A percentile compares a stretch with the other conserved stretches of the same genome.
Evolutionary conservation across 495 filamentous ascomycete species (phyloP).

Genomic region (Echria macrotheca): DNA sequence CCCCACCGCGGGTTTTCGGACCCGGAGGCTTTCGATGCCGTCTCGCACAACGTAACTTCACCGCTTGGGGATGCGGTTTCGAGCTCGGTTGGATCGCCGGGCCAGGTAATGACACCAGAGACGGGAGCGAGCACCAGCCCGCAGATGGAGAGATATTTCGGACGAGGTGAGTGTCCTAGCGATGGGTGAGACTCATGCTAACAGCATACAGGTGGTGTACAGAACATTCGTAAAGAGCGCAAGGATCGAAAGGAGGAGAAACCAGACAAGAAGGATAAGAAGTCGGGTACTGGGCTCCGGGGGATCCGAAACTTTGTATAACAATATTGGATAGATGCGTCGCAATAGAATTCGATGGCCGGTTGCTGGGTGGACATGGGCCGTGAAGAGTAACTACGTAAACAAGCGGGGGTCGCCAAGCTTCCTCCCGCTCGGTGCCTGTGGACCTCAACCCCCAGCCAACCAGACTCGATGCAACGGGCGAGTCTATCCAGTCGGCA

Average conservation of each 20-base stretch:
- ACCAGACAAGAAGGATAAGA: slow-evolving; percentile 49
- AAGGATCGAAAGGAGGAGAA: slow-evolving; percentile 48
- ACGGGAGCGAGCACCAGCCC: slow-evolving; percentile 32
- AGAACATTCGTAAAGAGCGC: slow-evolving; percentile 52
- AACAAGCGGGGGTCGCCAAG: background rate
- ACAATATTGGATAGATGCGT: background rate
- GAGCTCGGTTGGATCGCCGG: slow-evolving; percentile 10
- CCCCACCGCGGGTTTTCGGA: slow-evolving; percentile 32
- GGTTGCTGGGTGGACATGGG: background rate
- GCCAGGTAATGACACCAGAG: background rate
- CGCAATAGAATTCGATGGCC: background rate
- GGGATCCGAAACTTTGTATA: slow-evolving; percentile 50
- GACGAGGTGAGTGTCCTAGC: slow-evolving; percentile 41
- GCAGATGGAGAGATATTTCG: slow-evolving; percentile 39
- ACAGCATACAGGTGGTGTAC: slow-evolving; percentile 44
- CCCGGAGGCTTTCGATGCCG: slow-evolving; percentile 26
- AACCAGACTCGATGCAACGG: no score
- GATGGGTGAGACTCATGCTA: no score
- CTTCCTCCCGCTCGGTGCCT: background rate
- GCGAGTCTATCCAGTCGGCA: background rate
- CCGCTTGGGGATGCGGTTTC: slow-evolving; percentile 28
- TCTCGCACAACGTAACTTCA: slow-evolving; percentile 31
- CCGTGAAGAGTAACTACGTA: background rate
- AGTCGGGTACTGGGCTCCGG: slow-evolving; percentile 38
- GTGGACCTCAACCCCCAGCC: background rate